phyloP scores from a whole-genome alignment of 2,329 filamentous ascomycete genomes.

The Raffaelea arxii region DNA sequence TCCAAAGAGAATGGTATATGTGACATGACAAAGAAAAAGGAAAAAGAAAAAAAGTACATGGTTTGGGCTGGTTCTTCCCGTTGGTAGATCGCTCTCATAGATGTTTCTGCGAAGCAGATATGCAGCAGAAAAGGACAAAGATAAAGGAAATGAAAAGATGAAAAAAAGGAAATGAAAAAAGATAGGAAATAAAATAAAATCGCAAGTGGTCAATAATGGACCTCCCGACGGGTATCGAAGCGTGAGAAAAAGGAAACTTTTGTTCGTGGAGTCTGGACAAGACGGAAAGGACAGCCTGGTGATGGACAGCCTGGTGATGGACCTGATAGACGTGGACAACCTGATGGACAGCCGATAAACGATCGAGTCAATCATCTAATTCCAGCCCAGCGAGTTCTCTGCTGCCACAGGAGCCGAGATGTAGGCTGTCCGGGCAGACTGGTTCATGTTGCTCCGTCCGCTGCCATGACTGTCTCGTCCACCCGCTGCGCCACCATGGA shows the following conservation, averaged over 20 bases:
- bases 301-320: no score
- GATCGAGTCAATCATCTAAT: no score
- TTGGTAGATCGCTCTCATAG: no score
- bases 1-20: slow-evolving; percentile 8
- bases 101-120: no score
- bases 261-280: no score
- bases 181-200: slow-evolving; percentile 5
- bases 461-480: slow-evolving; percentile 51
- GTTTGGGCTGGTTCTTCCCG: no score
- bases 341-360: no score
- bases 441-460: slow-evolving; percentile 36
- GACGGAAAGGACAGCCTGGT: no score
- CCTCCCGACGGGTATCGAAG: slow-evolving; percentile 37
- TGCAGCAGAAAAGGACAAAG: slow-evolving; percentile 2
- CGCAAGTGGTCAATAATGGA: slow-evolving; percentile 18
- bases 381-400: slow-evolving; percentile 94
- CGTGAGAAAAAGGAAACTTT: slow-evolving; percentile 16
- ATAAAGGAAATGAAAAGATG: slow-evolving; percentile 4
- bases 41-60: slow-evolving; percentile 9
- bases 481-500: slow-evolving; percentile 32
- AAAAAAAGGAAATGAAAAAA: slow-evolving; percentile 8
- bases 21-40: slow-evolving; percentile 8
- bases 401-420: slow-evolving; percentile 88
- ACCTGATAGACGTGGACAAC: no score
- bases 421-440: slow-evolving; percentile 48